These are phyloP conservation scores for Rubroboletus pulcherrimus DNA, from an alignment of 768 basidiomycete species.

Conservation along the genomic window DNA sequence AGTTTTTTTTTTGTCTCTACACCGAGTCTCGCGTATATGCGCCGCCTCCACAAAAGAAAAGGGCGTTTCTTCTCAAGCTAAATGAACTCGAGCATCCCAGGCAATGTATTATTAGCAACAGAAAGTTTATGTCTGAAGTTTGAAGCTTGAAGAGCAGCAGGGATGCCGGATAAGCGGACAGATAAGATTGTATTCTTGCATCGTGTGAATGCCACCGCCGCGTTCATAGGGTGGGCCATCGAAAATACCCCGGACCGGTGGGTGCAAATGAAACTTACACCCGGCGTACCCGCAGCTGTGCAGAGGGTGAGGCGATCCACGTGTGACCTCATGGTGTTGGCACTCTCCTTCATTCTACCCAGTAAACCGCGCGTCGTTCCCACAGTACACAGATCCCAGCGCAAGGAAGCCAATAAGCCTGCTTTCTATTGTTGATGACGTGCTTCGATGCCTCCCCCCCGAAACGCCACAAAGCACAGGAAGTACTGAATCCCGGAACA, in stretches of 20 bases:
- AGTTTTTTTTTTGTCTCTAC: not conserved
- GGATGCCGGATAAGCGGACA: not conserved
- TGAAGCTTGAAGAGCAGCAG: no score
- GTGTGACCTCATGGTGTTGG: conserved; percentile 18
- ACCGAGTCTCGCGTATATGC: conserved; percentile 8
- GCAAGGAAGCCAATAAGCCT: conserved; percentile 21
- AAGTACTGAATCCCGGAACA: no score
- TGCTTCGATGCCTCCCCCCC: conserved; percentile 4
- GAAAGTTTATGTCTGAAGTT: not conserved
- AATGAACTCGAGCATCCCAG: not conserved
- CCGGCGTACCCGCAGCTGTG: not conserved
- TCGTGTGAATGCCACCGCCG: not conserved
- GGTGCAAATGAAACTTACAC: conserved; percentile 2
- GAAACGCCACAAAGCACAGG: conserved; percentile 25
- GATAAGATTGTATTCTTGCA: not conserved
- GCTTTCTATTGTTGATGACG: conserved; percentile 17
- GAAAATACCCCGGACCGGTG: not conserved
- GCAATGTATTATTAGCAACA: not conserved
- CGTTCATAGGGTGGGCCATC: not conserved
- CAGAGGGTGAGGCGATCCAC: not conserved
- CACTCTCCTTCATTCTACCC: conserved; percentile 6
- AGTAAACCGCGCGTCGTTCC: conserved; percentile 1
- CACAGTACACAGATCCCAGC: conserved; percentile 15
- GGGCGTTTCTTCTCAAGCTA: not conserved
- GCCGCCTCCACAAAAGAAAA: conserved; percentile 13